Evolutionary conservation across 176 grass and related monocot species (phyloP).

Genomic region (Stipa capillata): DNA sequence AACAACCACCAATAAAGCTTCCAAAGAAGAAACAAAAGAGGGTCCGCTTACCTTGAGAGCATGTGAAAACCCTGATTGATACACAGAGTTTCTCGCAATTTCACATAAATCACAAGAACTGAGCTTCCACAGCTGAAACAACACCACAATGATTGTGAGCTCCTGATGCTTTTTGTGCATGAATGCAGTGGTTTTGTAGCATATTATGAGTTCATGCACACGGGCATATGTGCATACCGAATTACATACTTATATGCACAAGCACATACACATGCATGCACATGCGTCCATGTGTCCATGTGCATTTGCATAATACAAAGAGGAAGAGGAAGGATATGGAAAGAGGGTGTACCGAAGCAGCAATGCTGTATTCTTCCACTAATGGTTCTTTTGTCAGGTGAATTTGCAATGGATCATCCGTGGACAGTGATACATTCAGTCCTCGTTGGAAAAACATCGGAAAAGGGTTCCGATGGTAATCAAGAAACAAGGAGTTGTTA

Average conservation of each 20-base stretch:
- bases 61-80: conserved; percentile 95
- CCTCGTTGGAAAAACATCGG: conserved; percentile 85
- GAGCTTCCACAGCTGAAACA: conserved; percentile 90
- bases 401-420: conserved; percentile 99
- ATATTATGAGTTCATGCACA: neutral
- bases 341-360: conserved; percentile 73
- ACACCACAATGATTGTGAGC: conserved; percentile 2
- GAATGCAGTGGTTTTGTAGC: neutral
- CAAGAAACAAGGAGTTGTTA: conserved; percentile 96
- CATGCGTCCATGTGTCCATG: neutral
- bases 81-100: conserved; percentile 92
- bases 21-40: neutral
- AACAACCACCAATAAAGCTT: neutral
- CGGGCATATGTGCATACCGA: neutral
- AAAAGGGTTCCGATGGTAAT: conserved; percentile 96
- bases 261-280: neutral
- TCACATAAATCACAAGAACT: conserved; percentile 99
- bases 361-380: conserved; percentile 99
- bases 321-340: neutral
- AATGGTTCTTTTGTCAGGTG: conserved; percentile 98
- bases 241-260: neutral
- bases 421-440: conserved; percentile 89
- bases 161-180: neutral
- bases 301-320: neutral
- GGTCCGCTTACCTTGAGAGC: conserved; percentile 55